phyloP scores from a whole-genome alignment of 106 monocot genomes.

The Allium fistulosum region DNA sequence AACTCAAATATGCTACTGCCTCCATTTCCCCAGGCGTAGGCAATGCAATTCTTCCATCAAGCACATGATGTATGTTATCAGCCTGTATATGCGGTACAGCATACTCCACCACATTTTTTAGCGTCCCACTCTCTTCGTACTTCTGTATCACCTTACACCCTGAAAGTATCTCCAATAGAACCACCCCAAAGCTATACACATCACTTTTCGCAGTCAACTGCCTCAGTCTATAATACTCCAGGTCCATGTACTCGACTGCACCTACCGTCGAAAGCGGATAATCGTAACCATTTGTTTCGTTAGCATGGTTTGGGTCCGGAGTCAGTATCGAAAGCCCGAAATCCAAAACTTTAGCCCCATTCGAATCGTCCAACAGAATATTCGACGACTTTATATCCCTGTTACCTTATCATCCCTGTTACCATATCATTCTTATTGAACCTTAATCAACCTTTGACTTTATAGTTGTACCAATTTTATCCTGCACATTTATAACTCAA shows the following conservation, averaged over 20 bases:
- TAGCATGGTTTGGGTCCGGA: neutral
- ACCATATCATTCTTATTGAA: too few relatives aligned
- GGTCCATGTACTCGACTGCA: constrained; percentile 53
- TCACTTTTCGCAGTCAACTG: constrained; percentile 48
- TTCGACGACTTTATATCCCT: constrained; percentile 93
- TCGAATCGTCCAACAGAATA: constrained; percentile 61
- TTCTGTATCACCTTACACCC: constrained; percentile 52
- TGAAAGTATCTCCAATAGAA: constrained; percentile 26
- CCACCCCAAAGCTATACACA: constrained; percentile 51
- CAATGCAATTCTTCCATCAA: constrained; percentile 47
- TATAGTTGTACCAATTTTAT: too few relatives aligned
- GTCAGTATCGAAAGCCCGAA: constrained; percentile 64
- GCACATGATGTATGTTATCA: constrained; percentile 37
- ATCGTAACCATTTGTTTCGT: neutral
- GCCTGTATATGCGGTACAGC: constrained; percentile 52
- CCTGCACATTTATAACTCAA: too few relatives aligned
- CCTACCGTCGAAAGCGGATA: constrained; percentile 17
- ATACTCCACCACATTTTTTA: constrained; percentile 72
- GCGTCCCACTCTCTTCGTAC: constrained; percentile 37
- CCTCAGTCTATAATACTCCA: constrained; percentile 49
- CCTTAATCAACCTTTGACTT: too few relatives aligned
- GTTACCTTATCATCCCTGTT: neutral
- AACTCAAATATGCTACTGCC: constrained; percentile 47
- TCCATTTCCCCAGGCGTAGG: constrained; percentile 63
- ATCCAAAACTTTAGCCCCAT: constrained; percentile 80